These are phyloP conservation scores for Dendrobium officinale DNA, from an alignment of 106 monocot species.

Conservation along the genomic window DNA sequence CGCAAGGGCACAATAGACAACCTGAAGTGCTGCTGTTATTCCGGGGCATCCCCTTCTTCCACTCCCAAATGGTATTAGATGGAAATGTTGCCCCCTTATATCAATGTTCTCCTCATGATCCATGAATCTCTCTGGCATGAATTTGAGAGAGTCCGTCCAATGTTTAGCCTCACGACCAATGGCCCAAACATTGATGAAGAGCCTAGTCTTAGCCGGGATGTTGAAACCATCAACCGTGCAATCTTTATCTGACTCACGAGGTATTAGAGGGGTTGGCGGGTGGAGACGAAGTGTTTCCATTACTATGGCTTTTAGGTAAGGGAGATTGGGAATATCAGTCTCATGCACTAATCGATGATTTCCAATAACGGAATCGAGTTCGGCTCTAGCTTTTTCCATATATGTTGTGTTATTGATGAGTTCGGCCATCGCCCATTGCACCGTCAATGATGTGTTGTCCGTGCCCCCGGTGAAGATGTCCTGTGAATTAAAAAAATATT, in stretches of 20 bases:
- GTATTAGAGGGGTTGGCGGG: constrained; percentile 17
- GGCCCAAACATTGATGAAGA: constrained; percentile 27
- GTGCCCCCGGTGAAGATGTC: constrained; percentile 16
- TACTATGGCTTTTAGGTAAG: constrained; percentile 19
- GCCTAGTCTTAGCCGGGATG: constrained; percentile 12
- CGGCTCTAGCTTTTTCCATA: constrained; percentile 12
- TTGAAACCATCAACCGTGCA: constrained; percentile 12
- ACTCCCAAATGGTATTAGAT: constrained; percentile 34
- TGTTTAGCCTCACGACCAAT: constrained; percentile 17
- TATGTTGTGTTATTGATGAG: constrained; percentile 18
- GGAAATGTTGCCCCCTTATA: constrained; percentile 21
- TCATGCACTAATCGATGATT: constrained; percentile 14
- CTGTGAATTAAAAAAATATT: no score
- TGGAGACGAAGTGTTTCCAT: constrained; percentile 21
- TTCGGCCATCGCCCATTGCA: constrained; percentile 30
- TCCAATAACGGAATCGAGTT: constrained; percentile 15
- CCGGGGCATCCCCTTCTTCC: constrained; percentile 30
- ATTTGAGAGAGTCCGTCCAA: constrained; percentile 1
- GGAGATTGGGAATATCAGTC: constrained; percentile 22
- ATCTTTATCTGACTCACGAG: constrained; percentile 10
- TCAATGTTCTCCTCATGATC: background rate
- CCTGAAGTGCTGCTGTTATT: constrained; percentile 18
- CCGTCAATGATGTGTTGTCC: constrained; percentile 14
- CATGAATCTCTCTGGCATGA: constrained; percentile 18
- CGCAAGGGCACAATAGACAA: constrained; percentile 17